phyloP scores from a whole-genome alignment of 345 rosid species.

The Bruguiera gymnorhiza region DNA sequence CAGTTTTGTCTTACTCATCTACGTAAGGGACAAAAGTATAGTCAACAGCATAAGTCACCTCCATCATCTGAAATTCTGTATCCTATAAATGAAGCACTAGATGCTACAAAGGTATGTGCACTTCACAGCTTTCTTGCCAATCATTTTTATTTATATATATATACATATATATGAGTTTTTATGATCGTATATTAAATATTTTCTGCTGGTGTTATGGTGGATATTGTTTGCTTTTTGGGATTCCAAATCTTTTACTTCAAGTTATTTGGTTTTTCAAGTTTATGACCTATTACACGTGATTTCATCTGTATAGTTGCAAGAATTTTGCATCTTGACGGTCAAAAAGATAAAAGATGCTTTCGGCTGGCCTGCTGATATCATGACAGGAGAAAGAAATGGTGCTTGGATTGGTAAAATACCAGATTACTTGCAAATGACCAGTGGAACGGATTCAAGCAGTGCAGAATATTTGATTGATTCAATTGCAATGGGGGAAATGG shows the following conservation, averaged over 20 bases:
- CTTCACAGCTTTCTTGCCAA: neutral
- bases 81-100: conserved; percentile 36
- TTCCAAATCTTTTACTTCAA: too few species aligned
- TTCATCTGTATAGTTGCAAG: conserved; percentile 46
- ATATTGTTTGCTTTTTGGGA: too few species aligned
- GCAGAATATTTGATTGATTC: conserved; percentile 36
- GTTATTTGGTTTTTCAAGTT: neutral
- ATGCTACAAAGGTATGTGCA: conserved; percentile 48
- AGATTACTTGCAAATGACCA: conserved; percentile 42
- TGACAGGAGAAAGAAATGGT: conserved; percentile 38
- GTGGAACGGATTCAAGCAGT: conserved; percentile 28
- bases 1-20: conserved; percentile 44
- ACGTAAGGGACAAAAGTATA: conserved; percentile 33
- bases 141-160: too few species aligned
- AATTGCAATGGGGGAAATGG: conserved; percentile 33
- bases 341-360: conserved; percentile 61
- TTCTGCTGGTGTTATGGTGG: too few species aligned
- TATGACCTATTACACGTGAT: neutral
- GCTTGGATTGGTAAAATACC: conserved; percentile 71
- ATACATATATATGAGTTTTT: too few species aligned
- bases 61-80: conserved; percentile 37
- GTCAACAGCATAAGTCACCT: conserved; percentile 26
- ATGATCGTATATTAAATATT: too few species aligned
- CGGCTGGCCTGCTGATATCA: conserved; percentile 56
- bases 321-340: conserved; percentile 38